Conservation (phyloP, 192 early-diverging fungal species). For the Coemansia sp. region DNA sequence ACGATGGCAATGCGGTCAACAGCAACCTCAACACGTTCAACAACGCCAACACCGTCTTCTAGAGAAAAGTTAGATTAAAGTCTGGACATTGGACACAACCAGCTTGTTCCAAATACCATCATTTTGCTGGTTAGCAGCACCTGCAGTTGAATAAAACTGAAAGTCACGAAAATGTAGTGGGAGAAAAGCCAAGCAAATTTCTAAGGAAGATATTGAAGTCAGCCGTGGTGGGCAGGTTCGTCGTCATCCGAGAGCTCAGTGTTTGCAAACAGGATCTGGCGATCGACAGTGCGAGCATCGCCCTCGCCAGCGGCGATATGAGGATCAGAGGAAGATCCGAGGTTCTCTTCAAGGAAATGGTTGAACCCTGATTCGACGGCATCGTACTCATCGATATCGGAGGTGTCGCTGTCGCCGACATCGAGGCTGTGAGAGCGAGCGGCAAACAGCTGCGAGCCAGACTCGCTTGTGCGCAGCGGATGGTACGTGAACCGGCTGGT, state of each 20-base stretch:
- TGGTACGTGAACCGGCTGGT: slow-evolving; percentile 32
- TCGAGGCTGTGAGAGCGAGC: slow-evolving; percentile 12
- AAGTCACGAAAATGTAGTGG: no score
- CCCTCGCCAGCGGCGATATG: slow-evolving; percentile 13
- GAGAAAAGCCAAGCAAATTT: no score
- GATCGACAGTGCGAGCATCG: slow-evolving; percentile 37
- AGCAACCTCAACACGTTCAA: no score
- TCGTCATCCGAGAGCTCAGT: slow-evolving; percentile 48
- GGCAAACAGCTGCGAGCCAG: slow-evolving; percentile 14
- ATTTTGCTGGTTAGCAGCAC: no score
- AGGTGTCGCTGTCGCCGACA: slow-evolving; percentile 2
- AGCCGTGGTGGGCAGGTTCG: no score
- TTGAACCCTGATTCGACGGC: slow-evolving; percentile 51
- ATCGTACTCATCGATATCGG: slow-evolving; percentile 39
- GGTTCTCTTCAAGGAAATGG: slow-evolving; percentile 45
- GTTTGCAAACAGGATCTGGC: slow-evolving; percentile 49
- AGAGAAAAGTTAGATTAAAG: no score
- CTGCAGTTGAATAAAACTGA: no score
- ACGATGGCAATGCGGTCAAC: no score
- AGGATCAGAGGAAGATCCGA: background rate
- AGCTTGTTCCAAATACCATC: no score
- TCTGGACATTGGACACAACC: no score
- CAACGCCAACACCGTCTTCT: no score
- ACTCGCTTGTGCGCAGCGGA: slow-evolving; percentile 34
- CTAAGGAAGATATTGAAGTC: no score